phyloP scores from a whole-genome alignment of 192 early-diverging fungal species.

The Pecoramyces ruminantium region DNA sequence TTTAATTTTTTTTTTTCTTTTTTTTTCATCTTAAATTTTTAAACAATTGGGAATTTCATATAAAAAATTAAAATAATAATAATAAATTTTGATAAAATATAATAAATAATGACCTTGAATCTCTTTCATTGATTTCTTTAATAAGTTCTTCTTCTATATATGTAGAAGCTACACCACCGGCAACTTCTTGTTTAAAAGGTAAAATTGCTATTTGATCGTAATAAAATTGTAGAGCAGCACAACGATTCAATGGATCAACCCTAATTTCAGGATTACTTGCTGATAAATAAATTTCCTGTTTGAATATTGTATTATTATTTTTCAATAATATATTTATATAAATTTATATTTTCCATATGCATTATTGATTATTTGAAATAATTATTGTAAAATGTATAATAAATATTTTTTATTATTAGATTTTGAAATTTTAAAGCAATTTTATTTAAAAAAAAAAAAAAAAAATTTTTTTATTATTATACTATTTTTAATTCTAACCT shows the following conservation, averaged over 20 bases:
- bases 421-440: no score
- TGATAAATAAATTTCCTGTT: conserved; percentile 34
- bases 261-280: conserved; percentile 28
- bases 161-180: conserved; percentile 11
- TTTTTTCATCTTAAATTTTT: no score
- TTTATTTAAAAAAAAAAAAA: background rate
- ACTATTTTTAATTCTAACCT: conserved; percentile 15
- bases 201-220: conserved; percentile 75
- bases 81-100: conserved; percentile 23
- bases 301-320: no score
- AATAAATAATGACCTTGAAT: conserved; percentile 1
- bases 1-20: no score
- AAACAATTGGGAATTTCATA: no score
- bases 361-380: no score
- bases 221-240: conserved; percentile 77
- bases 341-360: no score
- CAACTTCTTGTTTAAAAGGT: conserved; percentile 60
- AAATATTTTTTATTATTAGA: no score
- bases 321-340: no score
- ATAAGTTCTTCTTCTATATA: conserved; percentile 35
- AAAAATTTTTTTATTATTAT: background rate
- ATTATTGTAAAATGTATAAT: no score
- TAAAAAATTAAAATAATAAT: no score
- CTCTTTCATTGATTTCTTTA: conserved; percentile 11
- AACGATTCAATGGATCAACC: conserved; percentile 73